Evolutionary conservation across 2,329 filamentous ascomycete genomes (phyloP), one percentile per base, ranked within the genome.

Genomic region (Cercospora citrullina): DNA sequence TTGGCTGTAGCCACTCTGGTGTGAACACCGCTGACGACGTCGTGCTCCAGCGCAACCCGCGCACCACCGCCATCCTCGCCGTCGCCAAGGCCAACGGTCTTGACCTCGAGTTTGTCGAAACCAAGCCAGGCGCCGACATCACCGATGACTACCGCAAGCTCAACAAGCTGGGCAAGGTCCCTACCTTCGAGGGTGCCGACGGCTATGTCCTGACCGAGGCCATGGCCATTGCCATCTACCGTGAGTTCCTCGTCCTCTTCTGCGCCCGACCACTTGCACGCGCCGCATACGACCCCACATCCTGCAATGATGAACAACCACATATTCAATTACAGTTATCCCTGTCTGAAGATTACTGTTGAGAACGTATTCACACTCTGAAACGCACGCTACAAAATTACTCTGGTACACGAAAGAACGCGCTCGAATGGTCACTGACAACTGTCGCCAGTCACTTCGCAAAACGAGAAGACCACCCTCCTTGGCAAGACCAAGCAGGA

Each of bases 401-500:
- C 36, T 42, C 16, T 42, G 16, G 6, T n/a, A 42, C 36, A 42
- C 16, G 16, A 42, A 42, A 42, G 36, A 42, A 42, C 5, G 36
- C 36, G 36, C 36, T 42, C 36, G 36, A n/a, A 42, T n/a, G 16
- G 36, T 4, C 48, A 26, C 48, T 55, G 23, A 55, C 48, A 28
- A 59, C 21, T 12, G 5, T 59, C 39, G 30, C 75, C 79, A 98
- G 95, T 99, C 81, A 93, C 95, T 78, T 98, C 95, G 77, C 95
- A 99, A 86, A 99, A 99, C 83, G 95, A 98, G 90, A 98, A 98
- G 91, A 99, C 95, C 78, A 96, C 93, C 76, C 93, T 99, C 75
- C 90, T 99, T 77, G 95, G 95, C 80, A 98, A 98, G 91, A 99
- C 94, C 85, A 99, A 99, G 91, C 94, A 99, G 87, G 95, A 99